Base-by-base conservation (phyloP, 2,329 filamentous ascomycete species). In the Claviceps fusiformis region DNA sequence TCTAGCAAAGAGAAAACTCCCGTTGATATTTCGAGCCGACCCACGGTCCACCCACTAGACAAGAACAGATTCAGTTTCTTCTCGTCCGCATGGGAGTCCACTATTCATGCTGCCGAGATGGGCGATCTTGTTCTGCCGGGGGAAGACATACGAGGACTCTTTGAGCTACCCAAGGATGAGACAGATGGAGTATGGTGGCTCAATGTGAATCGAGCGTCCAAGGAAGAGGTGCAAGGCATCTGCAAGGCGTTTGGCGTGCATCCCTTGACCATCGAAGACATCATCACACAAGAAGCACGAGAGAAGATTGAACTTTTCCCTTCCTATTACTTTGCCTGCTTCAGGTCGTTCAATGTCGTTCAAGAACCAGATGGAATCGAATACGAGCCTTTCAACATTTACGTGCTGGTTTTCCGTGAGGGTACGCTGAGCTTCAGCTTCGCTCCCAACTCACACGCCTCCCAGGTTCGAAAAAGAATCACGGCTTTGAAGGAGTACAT, bases 281-380 rank as follows among this genome's bases (percentile, higher is more conserved):
- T 98, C 62, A 85, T 86, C 57, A 95, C 89, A 0, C 90, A 96
- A 67, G 93, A 98, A 71, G 87, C 91, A 11, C 90, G 93, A 47
- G 93, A 98, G 73, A 98, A 98, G 75, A 95, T 98, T 55, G 93
- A 98, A 71, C 79, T 98, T 29, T 98, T 98, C 73, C 87, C 89
- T 29, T 89, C 90, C 46, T 98, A 98, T 74, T 98, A 98, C 72
- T 97, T 98, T 69, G 89, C 95, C 52, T 95, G 89, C 69, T 98
- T 97, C 79, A 84, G 92, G 54, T 95, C 91, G 2, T 98, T 97
- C 75, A 87, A 82, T 62, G 73, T 80, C 10, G 86, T 92, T 54
- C 76, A 89, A 60, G 87, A 95, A 62, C 85, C 88, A 62, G 80
- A 84, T 39, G 85, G 85, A 52, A 82, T 88, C 56, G 95, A 95